Evolutionary conservation across 192 early-diverging fungal genomes (phyloP), one percentile per base, ranked within the genome.

Genomic region (Coemansia sp.): DNA sequence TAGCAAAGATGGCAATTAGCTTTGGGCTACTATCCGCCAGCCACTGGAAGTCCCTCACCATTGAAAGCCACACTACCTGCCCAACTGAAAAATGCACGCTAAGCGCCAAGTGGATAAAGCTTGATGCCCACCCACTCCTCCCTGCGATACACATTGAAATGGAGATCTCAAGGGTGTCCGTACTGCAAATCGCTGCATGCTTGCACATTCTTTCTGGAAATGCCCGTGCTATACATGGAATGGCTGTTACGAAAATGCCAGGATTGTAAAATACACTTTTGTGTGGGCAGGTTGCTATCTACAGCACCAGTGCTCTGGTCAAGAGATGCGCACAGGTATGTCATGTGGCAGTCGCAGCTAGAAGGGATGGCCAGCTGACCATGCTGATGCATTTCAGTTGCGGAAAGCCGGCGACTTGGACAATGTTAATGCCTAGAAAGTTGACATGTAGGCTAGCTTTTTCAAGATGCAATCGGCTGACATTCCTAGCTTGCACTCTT

Each of bases 171-270:
- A 2, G 24, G 1, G 10, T 23, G 24, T 14, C 0, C 9, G 24
- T 6, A 11, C 16, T 16, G 51, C 51, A 55, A 55, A 55, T 55
- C 51, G 26, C 51, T 55, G 51, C 51, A 55, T 55, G 51, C 26
- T 28, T 5, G 28, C 16, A 14, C 26, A 33, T 14, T 14, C 26
- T n/a, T 16, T 9, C 28, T 33, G 26, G 11, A 26, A 55, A 33
- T 55, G 2, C 7, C 26, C 8, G 14, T 16, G 26, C 24, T 1
- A 33, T 55, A n/a, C 28, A n/a, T 8, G 26, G 51, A 55, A 14
- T 2, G 14, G 14, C 6, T 4, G 31, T 55, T 45, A 9, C 2
- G 18, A 45, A 18, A 18, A 20, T 43, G n/a, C 9, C 20, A 13
- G 9, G 43, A 9, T 18, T 7, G n/a, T 9, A 18, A 45, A 45